These are phyloP conservation scores for Aspergillus fischeri DNA, from an alignment of 2,329 filamentous ascomycete genomes.

Conservation along the genomic window DNA sequence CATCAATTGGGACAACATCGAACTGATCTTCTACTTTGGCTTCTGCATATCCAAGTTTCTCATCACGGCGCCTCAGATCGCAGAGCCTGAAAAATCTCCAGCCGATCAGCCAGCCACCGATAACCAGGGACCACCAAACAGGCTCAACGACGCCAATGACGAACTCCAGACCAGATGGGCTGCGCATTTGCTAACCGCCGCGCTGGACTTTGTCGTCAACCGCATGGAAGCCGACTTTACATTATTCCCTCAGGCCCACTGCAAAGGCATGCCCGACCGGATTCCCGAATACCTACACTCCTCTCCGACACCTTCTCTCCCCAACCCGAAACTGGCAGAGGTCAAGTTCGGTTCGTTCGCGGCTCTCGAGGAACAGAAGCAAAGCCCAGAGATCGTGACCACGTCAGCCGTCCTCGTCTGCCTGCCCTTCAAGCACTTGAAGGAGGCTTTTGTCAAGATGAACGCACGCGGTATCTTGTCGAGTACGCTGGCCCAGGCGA, in stretches of 20 bases:
- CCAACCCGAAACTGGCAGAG: slow-evolving; percentile 16
- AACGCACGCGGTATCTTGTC: slow-evolving; percentile 12
- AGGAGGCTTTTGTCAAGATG: slow-evolving; percentile 17
- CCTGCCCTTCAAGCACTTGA: slow-evolving; percentile 24
- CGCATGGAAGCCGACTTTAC: slow-evolving; percentile 19
- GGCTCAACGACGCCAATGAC: neutral
- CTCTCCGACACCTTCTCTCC: slow-evolving; percentile 5
- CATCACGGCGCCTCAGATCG: slow-evolving; percentile 9
- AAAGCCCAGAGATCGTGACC: slow-evolving; percentile 13
- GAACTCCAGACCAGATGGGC: slow-evolving; percentile 13
- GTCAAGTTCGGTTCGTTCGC: slow-evolving; percentile 21
- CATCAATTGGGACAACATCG: slow-evolving; percentile 28
- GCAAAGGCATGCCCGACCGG: slow-evolving; percentile 20
- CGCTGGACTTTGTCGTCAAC: slow-evolving; percentile 21
- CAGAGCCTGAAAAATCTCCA: neutral
- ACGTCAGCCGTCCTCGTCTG: slow-evolving; percentile 26
- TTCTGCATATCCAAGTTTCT: slow-evolving; percentile 18
- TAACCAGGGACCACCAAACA: neutral
- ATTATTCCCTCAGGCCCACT: slow-evolving; percentile 23
- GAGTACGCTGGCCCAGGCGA: slow-evolving; percentile 10
- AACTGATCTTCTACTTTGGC: slow-evolving; percentile 27
- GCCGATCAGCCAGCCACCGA: neutral
- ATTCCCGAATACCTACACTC: slow-evolving; percentile 18
- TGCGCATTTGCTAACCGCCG: slow-evolving; percentile 9
- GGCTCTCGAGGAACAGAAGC: slow-evolving; percentile 9